These are phyloP conservation scores for Strobilomyces echinocephalus DNA, from an alignment of 768 basidiomycete genomes.

Conservation along the genomic window DNA sequence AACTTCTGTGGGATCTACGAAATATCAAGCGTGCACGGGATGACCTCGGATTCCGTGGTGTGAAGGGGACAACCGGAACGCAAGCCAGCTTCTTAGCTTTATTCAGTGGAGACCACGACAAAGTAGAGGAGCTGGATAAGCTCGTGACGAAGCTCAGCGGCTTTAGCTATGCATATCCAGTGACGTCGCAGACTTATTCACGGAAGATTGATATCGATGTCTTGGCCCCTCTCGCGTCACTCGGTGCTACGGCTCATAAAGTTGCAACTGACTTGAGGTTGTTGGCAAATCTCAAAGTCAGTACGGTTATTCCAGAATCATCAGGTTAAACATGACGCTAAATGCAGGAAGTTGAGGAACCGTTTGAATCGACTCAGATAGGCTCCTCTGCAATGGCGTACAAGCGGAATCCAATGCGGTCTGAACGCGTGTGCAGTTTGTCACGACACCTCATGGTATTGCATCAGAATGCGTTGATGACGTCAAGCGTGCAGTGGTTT, in stretches of 20 bases:
- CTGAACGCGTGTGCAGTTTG: conserved; percentile 93
- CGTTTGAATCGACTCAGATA: conserved; percentile 98
- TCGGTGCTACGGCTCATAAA: conserved; percentile 96
- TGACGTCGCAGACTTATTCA: conserved; percentile 98
- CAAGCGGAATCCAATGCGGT: conserved; percentile 99
- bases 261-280: conserved; percentile 94
- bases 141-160: conserved; percentile 89
- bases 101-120: conserved; percentile 93
- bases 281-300: conserved; percentile 86
- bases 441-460: conserved; percentile 94
- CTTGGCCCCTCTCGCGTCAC: conserved; percentile 79
- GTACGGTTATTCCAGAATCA: neutral
- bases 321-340: neutral
- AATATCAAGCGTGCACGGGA: conserved; percentile 86
- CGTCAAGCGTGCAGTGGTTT: conserved; percentile 94
- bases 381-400: conserved; percentile 98
- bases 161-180: conserved; percentile 92
- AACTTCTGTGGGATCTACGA: conserved; percentile 93
- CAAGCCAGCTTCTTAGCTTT: conserved; percentile 93
- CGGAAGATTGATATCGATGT: conserved; percentile 96
- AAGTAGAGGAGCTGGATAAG: conserved; percentile 87
- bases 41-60: conserved; percentile 95
- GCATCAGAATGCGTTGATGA: conserved; percentile 96
- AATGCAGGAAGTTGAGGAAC: conserved; percentile 89
- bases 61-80: conserved; percentile 99